Evolutionary conservation across 352 stramenopile species (phyloP), one percentile per base, ranked within the genome.

Genomic region (Ochromonadaceae sp.): DNA sequence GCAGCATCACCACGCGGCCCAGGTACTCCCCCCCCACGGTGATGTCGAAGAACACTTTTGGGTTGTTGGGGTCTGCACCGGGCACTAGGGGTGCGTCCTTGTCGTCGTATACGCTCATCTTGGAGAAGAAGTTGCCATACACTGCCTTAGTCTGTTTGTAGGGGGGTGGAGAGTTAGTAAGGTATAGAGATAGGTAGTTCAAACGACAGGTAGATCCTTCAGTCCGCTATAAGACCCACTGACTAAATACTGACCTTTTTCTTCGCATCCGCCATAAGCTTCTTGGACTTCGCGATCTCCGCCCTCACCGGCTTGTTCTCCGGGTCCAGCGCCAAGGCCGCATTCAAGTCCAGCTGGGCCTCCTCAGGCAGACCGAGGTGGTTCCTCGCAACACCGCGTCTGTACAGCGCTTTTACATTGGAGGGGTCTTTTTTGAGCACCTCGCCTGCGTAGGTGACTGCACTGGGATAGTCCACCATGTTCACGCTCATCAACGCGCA

Each of bases 101-200:
- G 72, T 98, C 93, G 67, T 93, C 81, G 72, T 98, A 98, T 75
- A 98, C 93, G 25, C 15, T 32, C 26, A 91, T 85, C 72, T 96
- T 97, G 69, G 78, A 80, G 65, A 98, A 98, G 10, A 97, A 74
- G 9, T 88, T 88, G 32, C 90, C 90, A 74, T 96, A 98, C 9
- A 90, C 81, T 22, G 75, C 81, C 75, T 97, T 98, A 74, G 97
- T 89, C 67, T 74, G 47, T 56, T 22, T 56, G 25, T 42, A 42
- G n/a, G 17, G n/a, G n/a, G n/a, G n/a, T n/a, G n/a, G n/a, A n/a
- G n/a, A n/a, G n/a, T n/a, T n/a, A n/a, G n/a, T n/a, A n/a, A n/a
- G n/a, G n/a, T n/a, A n/a, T n/a, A n/a, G n/a, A n/a, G n/a, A n/a
- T n/a, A n/a, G n/a, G n/a, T n/a, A n/a, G n/a, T n/a, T n/a, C n/a